Conservation (phyloP, 495 filamentous ascomycete species). For the Penicillium turbatum region DNA sequence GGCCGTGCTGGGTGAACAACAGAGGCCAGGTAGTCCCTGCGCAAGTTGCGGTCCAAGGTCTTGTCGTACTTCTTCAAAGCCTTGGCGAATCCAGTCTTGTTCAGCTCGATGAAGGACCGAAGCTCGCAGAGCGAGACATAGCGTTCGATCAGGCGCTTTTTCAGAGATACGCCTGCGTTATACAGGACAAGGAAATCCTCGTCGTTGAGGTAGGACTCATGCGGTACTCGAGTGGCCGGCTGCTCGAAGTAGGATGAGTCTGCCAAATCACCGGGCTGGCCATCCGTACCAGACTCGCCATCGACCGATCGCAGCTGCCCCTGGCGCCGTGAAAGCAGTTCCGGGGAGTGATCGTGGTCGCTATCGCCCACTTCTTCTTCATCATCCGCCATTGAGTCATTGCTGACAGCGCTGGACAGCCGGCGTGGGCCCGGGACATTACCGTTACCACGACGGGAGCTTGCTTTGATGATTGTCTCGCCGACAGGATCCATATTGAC, state of each 20-base stretch:
- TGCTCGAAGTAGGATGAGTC: conserved; percentile 34
- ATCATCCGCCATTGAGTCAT: conserved; percentile 42
- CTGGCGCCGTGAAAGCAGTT: conserved; percentile 8
- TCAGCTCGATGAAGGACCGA: conserved; percentile 92
- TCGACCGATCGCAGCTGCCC: conserved; percentile 26
- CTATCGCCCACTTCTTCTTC: conserved; percentile 56
- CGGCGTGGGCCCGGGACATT: conserved; percentile 43
- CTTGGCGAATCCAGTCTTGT: conserved; percentile 93
- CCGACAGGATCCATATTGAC: conserved; percentile 52
- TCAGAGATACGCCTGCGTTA: conserved; percentile 78
- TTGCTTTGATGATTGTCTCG: conserved; percentile 42
- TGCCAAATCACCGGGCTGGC: conserved; percentile 45
- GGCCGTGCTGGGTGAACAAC: conserved; percentile 68
- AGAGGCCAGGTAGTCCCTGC: conserved; percentile 67
- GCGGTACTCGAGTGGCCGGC: conserved; percentile 19
- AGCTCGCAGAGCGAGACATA: conserved; percentile 96
- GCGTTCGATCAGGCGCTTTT: conserved; percentile 79
- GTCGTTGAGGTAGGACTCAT: conserved; percentile 67
- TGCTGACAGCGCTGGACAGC: conserved; percentile 48
- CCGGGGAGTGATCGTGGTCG: conserved; percentile 32
- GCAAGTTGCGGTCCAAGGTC: conserved; percentile 76
- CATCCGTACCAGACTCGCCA: conserved; percentile 31
- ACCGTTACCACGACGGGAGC: conserved; percentile 40
- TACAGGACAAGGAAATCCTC: conserved; percentile 65
- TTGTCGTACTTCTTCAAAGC: conserved; percentile 99